A percentile compares a stretch with the other conserved stretches of the same genome.
These are phyloP conservation scores for Acanthamoeba royreba DNA, from an alignment of 208 protist genomes.

Conservation along the genomic window DNA sequence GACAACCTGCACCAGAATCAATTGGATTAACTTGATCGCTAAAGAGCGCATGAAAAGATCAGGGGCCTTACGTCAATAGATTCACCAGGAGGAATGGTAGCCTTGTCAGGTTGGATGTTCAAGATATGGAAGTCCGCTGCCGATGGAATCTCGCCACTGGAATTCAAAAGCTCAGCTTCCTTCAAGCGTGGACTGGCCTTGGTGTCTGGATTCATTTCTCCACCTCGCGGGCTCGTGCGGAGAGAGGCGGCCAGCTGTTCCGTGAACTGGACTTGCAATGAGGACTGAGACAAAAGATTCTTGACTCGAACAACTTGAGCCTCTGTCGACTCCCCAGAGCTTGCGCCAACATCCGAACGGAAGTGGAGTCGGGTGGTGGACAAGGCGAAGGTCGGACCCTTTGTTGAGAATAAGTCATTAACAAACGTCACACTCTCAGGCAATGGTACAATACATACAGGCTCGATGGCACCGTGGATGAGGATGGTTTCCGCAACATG, in stretches of 20 bases:
- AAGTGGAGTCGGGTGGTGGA: slow-evolving; percentile 3
- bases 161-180: too few relatives aligned
- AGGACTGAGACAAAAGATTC: slow-evolving; percentile 33
- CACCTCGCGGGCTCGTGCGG: not conserved
- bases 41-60: not conserved
- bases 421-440: not conserved
- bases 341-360: not conserved
- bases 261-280: not conserved
- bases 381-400: slow-evolving; percentile 15
- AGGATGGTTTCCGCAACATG: slow-evolving; percentile 17
- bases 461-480: slow-evolving; percentile 3
- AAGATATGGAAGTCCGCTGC: too few relatives aligned
- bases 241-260: not conserved
- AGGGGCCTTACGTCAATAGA: not conserved
- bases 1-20: not conserved
- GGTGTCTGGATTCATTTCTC: not conserved
- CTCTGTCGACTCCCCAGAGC: not conserved
- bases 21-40: not conserved
- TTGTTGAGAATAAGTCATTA: too few relatives aligned
- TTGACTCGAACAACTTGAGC: not conserved
- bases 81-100: not conserved
- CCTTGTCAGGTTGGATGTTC: not conserved
- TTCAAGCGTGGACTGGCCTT: too few relatives aligned
- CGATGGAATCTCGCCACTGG: too few relatives aligned
- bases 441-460: not conserved